Base-by-base conservation (phyloP, 2,329 filamentous ascomycete genomes). In the Penicillium sp. region DNA sequence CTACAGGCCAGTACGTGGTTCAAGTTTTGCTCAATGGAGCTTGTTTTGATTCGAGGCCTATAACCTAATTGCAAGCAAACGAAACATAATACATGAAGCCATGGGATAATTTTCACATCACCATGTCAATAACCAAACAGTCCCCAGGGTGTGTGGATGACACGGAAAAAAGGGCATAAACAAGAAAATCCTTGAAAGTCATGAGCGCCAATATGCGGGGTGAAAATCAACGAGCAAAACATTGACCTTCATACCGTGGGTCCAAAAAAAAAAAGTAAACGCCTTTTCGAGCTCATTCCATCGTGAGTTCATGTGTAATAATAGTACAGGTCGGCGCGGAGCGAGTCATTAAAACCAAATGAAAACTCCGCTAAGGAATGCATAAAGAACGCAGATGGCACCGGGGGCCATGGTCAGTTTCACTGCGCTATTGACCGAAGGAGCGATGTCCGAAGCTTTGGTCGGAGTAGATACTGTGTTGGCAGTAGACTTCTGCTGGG, bases 301-400 rank as follows among this genome's bases (percentile, higher is more conserved):
- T 64, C 62, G 47, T 63, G 40, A 57, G 20, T 40, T n/a, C 62
- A 49, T 62, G 40, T 53, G 9, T 49, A 4, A 52, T 66, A 66
- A 61, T 58, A 57, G 57, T 62, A 62, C 58, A 63, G 41, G 42
- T 51, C 42, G 51, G 45, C 29, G 51, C 35, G n/a, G 42, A n/a
- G 23, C 18, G 33, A 15, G 26, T 26, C 40, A 15, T 41, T 54
- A 73, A 45, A 63, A 44, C 49, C 67, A 48, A 18, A 54, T 50
- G 27, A 67, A 20, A 18, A 55, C 54, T 25, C 58, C 53, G 47
- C 54, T 58, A 18, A 72, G 45, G 23, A 71, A 51, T 40, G 57
- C 58, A 55, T 62, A 67, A n/a, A 71, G 49, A 47, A 48, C 50
- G 55, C 57, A 50, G 37, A 67, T 45, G 7, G 41, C 51, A n/a